Evolutionary conservation across 306 rosid species (phyloP).

Genomic region (Trifolium dubium): DNA sequence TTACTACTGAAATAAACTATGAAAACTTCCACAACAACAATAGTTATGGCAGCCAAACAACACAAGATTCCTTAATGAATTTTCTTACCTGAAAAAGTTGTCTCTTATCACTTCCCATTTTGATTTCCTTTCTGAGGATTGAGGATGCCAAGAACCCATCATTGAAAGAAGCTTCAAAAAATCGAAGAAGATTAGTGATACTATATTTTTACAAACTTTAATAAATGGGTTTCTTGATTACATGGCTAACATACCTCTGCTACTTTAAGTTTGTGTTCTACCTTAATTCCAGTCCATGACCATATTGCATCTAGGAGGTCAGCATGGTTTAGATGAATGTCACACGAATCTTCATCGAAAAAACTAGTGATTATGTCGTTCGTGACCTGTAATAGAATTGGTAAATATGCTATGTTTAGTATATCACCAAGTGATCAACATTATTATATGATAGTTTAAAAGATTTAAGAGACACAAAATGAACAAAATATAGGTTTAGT

Average conservation of each 20-base stretch:
- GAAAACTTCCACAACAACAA: conserved; percentile 25
- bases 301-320: conserved; percentile 82
- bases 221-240: conserved; percentile 28
- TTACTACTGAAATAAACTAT: conserved; percentile 18
- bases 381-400: conserved; percentile 66
- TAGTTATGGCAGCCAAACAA: conserved; percentile 27
- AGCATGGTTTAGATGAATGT: conserved; percentile 88
- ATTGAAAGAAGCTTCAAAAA: conserved; percentile 80
- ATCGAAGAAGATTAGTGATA: conserved; percentile 39
- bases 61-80: conserved; percentile 16
- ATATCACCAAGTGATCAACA: conserved; percentile 17
- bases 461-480: conserved; percentile 17
- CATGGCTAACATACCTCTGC: conserved; percentile 76
- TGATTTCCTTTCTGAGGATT: conserved; percentile 80
- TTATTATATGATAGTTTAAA: conserved; percentile 19
- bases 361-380: conserved; percentile 69
- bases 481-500: conserved; percentile 25
- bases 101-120: conserved; percentile 85
- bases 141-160: conserved; percentile 95
- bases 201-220: conserved; percentile 34
- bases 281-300: conserved; percentile 92
- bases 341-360: conserved; percentile 71
- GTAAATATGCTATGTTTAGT: conserved; percentile 27
- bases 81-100: conserved; percentile 88
- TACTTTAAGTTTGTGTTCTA: conserved; percentile 81